phyloP scores from a whole-genome alignment of 257 asterid genomes.

The Solanum clarkiae region DNA sequence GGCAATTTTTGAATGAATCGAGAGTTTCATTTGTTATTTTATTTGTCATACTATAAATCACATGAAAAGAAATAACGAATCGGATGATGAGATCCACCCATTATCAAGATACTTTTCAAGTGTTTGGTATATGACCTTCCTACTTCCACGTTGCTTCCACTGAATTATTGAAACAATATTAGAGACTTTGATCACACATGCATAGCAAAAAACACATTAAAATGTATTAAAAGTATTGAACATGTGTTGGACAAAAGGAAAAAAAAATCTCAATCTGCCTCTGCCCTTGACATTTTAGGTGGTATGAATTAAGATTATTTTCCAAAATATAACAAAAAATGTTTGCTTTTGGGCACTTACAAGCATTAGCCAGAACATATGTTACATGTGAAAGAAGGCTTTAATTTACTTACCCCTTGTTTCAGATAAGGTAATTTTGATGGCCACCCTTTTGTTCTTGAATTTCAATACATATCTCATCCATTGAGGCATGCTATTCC shows the following conservation, averaged over 20 bases:
- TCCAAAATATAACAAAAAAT: too few relatives aligned
- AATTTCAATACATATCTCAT: conserved; percentile 26
- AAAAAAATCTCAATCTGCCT: neutral
- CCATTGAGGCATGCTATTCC: conserved; percentile 16
- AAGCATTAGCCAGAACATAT: neutral
- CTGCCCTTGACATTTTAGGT: neutral
- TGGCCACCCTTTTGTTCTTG: conserved; percentile 32
- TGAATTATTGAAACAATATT: neutral
- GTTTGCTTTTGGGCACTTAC: too few relatives aligned
- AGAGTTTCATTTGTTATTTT: neutral
- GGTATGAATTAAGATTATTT: too few relatives aligned
- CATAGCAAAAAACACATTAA: neutral
- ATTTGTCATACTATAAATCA: conserved; percentile 14
- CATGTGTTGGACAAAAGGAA: neutral
- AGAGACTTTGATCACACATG: neutral
- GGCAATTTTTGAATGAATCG: conserved; percentile 2
- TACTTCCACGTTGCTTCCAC: conserved; percentile 54
- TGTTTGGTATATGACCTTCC: conserved; percentile 22
- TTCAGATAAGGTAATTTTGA: conserved; percentile 28
- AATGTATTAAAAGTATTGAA: neutral
- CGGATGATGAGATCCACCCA: conserved; percentile 42
- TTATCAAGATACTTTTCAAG: conserved; percentile 34
- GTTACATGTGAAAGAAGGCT: neutral
- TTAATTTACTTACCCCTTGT: conserved; percentile 14
- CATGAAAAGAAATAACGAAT: conserved; percentile 24